phyloP scores from a whole-genome alignment of 148 eudicot genomes.

The Vaccinium darrowii region DNA sequence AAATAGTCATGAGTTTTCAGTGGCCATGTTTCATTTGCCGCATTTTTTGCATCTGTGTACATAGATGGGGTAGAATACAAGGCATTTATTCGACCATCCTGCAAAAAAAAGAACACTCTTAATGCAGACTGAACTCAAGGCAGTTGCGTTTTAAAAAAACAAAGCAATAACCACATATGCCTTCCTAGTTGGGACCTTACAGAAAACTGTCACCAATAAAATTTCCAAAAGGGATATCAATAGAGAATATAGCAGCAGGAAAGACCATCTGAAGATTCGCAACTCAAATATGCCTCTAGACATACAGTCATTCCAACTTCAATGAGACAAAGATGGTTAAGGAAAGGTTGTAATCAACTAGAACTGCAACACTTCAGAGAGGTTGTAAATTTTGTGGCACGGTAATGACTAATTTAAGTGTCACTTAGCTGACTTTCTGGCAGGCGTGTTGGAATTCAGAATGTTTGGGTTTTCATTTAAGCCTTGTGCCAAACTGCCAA shows the following conservation, averaged over 20 bases:
- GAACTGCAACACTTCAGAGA: not conserved
- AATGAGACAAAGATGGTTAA: not conserved
- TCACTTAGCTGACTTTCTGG: not conserved
- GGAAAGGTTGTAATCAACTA: not conserved
- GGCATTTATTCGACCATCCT: constrained; percentile 91
- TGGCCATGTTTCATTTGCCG: constrained; percentile 69
- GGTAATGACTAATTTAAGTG: not conserved
- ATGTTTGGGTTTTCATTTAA: not conserved
- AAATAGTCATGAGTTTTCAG: constrained; percentile 78
- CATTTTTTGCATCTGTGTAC: constrained; percentile 80
- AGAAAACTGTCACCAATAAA: not conserved
- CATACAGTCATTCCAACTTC: not conserved
- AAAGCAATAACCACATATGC: not conserved
- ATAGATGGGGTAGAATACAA: constrained; percentile 89
- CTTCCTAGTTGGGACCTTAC: not conserved
- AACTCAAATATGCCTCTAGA: not conserved
- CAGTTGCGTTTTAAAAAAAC: not conserved
- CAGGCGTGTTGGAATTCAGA: not conserved
- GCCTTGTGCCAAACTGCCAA: not conserved
- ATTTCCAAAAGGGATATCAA: not conserved
- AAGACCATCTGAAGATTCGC: not conserved
- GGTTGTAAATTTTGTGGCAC: not conserved
- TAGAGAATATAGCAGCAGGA: not conserved
- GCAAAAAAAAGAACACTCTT: constrained; percentile 14
- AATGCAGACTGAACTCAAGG: not conserved